phyloP scores from a whole-genome alignment of 768 basidiomycete genomes.

The Royoungia palumana region DNA sequence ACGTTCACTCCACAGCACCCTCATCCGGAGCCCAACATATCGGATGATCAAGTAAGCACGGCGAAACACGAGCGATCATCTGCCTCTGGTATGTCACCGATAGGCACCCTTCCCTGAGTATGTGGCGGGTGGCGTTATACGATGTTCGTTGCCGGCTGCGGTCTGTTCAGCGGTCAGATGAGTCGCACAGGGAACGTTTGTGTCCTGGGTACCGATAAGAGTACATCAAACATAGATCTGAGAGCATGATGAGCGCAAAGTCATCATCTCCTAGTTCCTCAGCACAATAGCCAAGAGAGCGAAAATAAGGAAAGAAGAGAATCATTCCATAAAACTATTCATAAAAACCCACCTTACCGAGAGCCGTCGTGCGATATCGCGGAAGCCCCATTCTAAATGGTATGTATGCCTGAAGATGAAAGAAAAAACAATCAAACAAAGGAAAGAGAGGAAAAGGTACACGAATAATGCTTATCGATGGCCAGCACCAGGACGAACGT shows the following conservation, averaged over 20 bases:
- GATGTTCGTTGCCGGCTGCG: no score
- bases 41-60: slow-evolving; percentile 12
- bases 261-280: not conserved
- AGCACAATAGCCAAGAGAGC: slow-evolving; percentile 1
- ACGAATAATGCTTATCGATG: slow-evolving; percentile 17
- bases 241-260: no score
- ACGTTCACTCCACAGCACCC: not conserved
- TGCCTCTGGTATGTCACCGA: not conserved
- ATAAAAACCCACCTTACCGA: not conserved
- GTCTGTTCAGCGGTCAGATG: no score
- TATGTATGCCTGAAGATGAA: no score
- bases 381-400: no score
- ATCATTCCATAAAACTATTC: not conserved
- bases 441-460: not conserved
- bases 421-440: not conserved
- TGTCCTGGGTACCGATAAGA: not conserved
- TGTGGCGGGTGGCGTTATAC: not conserved
- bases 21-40: slow-evolving; percentile 1
- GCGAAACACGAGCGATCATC: not conserved
- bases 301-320: not conserved
- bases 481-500: not conserved
- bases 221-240: not conserved
- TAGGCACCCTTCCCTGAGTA: slow-evolving; percentile 3
- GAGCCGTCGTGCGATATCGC: not conserved
- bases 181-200: not conserved